Evolutionary conservation across 164 flowering plant species (phyloP), one percentile per base, ranked within the genome.

Genomic region (Tinospora cordifolia): DNA sequence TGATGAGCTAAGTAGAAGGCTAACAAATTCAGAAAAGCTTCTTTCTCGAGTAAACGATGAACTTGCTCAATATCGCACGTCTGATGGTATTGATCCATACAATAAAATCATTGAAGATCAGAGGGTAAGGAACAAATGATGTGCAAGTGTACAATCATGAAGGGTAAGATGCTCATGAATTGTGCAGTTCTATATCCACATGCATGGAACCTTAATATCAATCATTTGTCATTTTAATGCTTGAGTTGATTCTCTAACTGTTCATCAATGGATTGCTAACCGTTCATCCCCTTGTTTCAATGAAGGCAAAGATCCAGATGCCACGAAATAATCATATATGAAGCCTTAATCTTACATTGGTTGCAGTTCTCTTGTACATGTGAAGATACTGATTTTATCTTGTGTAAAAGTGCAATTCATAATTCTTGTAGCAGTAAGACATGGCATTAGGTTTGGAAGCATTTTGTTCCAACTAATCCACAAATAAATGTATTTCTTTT

Each of bases 11-110:
- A 39, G 67, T 66, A 79, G 72, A 78, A 85, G 84, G 81, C 72
- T 84, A 58, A 78, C 81, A 27, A 68, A 81, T 1, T 83, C 93
- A 21, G 84, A 85, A 66, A 82, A 75, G 75, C 78, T 75, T 71
- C 81, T 85, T 64, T 83, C 80, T 72, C 79, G 73, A 64, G 84
- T 84, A 41, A 87, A 90, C 66, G 63, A 79, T 68, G 87, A 86
- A 76, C 84, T 83, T 71, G 77, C 87, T 67, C 83, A 46, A 36
- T 84, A 83, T 72, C 74, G 75, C 57, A 71, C 68, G 71, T 66
- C 79, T 68, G 65, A 79, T 25, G 71, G 80, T 64, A 76, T 69
- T 54, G 63, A 68, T 74, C 62, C 74, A 39, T 66, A 51, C 67
- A 74, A 63, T 63, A 62, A 49, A 66, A 26, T 11, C 46, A 63